These are phyloP conservation scores for Hammondia hammondi DNA, from an alignment of 169 alveolate species.

Conservation along the genomic window DNA sequence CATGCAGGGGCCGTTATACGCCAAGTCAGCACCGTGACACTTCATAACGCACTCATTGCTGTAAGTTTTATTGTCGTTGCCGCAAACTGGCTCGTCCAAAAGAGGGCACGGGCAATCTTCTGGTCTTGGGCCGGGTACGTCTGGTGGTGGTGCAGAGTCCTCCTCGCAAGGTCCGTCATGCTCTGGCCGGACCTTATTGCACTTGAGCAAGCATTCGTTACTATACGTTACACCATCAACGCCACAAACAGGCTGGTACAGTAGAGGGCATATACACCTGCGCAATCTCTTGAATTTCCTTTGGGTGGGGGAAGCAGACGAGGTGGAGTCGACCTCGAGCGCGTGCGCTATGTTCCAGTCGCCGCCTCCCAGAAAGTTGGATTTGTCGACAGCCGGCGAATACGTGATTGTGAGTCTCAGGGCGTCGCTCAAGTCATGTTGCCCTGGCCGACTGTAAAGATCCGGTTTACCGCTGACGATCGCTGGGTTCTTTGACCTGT, in stretches of 20 bases:
- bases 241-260: conserved; percentile 30
- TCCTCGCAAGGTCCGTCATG: conserved; percentile 18
- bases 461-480: neutral
- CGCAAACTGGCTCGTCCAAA: conserved; percentile 29
- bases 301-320: neutral
- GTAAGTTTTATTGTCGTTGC: conserved; percentile 15
- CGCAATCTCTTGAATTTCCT: neutral
- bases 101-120: conserved; percentile 27
- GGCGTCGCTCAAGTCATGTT: neutral
- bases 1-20: neutral
- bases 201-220: conserved; percentile 26
- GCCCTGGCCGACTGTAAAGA: neutral
- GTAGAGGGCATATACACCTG: conserved; percentile 10
- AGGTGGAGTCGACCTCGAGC: neutral
- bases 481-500: neutral
- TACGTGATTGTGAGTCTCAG: conserved; percentile 10
- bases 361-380: neutral
- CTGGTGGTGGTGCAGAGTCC: neutral
- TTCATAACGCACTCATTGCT: conserved; percentile 19
- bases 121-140: neutral
- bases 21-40: neutral
- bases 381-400: neutral
- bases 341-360: neutral
- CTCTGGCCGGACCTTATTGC: neutral
- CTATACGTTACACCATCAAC: neutral